A percentile compares a stretch with the other conserved stretches of the same genome.
Evolutionary conservation across 495 filamentous ascomycete species (phyloP).

Genomic region (Parathielavia appendiculata): DNA sequence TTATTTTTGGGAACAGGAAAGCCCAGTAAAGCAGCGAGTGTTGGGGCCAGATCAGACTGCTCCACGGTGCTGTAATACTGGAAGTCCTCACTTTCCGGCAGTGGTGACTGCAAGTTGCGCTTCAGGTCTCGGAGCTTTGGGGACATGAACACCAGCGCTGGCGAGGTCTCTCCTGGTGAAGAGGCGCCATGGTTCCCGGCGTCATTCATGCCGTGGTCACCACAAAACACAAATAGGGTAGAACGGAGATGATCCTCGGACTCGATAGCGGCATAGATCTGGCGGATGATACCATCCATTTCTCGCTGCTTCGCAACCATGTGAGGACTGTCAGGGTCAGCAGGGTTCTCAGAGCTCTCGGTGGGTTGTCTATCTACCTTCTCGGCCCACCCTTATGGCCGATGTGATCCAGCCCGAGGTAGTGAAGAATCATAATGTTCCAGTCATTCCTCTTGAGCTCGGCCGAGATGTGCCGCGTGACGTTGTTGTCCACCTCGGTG

Average conservation of each 20-base stretch:
- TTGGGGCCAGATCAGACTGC: slow-evolving; percentile 89
- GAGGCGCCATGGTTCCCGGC: slow-evolving; percentile 96
- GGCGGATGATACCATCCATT: slow-evolving; percentile 79
- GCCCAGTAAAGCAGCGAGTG: slow-evolving; percentile 79
- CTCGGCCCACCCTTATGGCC: slow-evolving; percentile 92
- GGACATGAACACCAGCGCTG: slow-evolving; percentile 86
- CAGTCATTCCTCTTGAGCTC: slow-evolving; percentile 78
- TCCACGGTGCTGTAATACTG: slow-evolving; percentile 79
- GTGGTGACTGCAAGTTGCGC: slow-evolving; percentile 40
- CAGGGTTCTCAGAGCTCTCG: not conserved
- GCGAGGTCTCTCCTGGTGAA: slow-evolving; percentile 84
- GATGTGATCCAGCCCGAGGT: slow-evolving; percentile 94
- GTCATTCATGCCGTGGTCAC: slow-evolving; percentile 99
- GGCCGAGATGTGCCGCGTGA: slow-evolving; percentile 77
- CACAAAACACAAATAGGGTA: slow-evolving; percentile 79
- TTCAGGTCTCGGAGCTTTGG: slow-evolving; percentile 66
- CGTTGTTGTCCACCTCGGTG: slow-evolving; percentile 94
- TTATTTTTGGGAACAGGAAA: slow-evolving; percentile 91
- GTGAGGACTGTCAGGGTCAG: slow-evolving; percentile 54
- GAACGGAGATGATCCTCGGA: slow-evolving; percentile 61
- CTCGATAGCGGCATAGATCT: slow-evolving; percentile 73
- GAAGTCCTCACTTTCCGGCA: slow-evolving; percentile 53
- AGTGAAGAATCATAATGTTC: slow-evolving; percentile 92
- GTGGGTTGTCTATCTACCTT: slow-evolving; percentile 47
- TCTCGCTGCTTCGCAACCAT: slow-evolving; percentile 92